Evolutionary conservation across 352 stramenopile genomes (phyloP).

Genomic region (Lagenidium giganteum): DNA sequence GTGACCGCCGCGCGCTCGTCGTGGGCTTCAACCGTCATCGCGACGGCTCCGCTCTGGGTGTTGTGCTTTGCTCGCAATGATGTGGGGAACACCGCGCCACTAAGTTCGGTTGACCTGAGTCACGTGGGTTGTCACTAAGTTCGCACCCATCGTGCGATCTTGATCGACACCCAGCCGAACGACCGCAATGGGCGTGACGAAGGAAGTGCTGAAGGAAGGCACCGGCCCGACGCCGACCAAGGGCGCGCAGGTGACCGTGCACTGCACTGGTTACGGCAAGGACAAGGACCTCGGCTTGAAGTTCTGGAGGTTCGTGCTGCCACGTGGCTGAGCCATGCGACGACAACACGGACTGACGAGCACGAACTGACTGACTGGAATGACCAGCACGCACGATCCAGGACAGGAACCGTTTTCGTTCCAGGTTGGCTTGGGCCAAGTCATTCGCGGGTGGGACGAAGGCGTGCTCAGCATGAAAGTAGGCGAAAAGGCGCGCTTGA

Average conservation of each 20-base stretch:
- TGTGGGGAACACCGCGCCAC: too few species aligned
- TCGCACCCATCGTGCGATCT: too few species aligned
- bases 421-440: slow-evolving; percentile 86
- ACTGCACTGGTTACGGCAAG: slow-evolving; percentile 83
- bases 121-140: too few species aligned
- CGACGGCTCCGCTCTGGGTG: too few species aligned
- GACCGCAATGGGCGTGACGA: slow-evolving; percentile 52
- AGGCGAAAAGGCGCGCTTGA: slow-evolving; percentile 89
- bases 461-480: slow-evolving; percentile 82
- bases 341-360: background rate
- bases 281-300: slow-evolving; percentile 67
- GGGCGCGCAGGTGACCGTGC: slow-evolving; percentile 66
- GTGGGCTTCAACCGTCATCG: background rate
- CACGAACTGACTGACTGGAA: background rate
- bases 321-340: background rate
- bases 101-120: too few species aligned
- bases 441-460: slow-evolving; percentile 97
- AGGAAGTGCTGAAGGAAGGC: slow-evolving; percentile 51
- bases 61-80: too few species aligned
- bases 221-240: slow-evolving; percentile 47
- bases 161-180: too few species aligned
- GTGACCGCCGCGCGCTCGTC: background rate
- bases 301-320: slow-evolving; percentile 85
- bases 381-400: slow-evolving; percentile 87
- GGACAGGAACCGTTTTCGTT: slow-evolving; percentile 94